Conservation (phyloP, 768 basidiomycete species). For the Cystobasidium onofrii region DNA sequence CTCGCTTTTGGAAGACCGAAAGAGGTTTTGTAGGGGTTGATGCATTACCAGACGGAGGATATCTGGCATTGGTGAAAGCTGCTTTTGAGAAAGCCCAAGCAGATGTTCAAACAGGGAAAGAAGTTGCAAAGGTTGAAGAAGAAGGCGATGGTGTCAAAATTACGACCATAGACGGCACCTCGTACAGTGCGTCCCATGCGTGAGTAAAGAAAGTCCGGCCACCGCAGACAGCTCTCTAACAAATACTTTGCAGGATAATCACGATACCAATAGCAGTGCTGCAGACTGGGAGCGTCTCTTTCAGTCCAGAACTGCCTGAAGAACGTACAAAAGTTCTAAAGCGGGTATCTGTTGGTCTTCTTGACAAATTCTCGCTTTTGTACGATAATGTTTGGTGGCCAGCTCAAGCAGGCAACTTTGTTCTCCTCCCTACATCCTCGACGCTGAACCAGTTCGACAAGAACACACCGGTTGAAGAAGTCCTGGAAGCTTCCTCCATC, state of each 20-base stretch:
- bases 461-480: background rate
- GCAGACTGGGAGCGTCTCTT: background rate
- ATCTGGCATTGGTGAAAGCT: background rate
- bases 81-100: constrained; percentile 3
- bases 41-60: constrained; percentile 17
- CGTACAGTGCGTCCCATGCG: constrained; percentile 4
- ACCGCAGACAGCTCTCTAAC: no score
- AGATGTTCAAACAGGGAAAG: background rate
- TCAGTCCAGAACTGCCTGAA: background rate
- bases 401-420: constrained; percentile 11
- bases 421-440: constrained; percentile 13
- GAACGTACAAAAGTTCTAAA: background rate
- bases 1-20: constrained; percentile 26
- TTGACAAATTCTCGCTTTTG: constrained; percentile 22
- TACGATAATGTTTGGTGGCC: constrained; percentile 27
- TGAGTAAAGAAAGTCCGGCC: no score
- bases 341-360: constrained; percentile 11
- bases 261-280: constrained; percentile 27
- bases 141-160: background rate
- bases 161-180: background rate
- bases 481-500: constrained; percentile 10
- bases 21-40: constrained; percentile 20
- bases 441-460: background rate
- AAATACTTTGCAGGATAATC: constrained; percentile 22
- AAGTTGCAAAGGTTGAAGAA: constrained; percentile 2